Conservation (phyloP, 495 filamentous ascomycete species). For the Daldinia grandis region DNA sequence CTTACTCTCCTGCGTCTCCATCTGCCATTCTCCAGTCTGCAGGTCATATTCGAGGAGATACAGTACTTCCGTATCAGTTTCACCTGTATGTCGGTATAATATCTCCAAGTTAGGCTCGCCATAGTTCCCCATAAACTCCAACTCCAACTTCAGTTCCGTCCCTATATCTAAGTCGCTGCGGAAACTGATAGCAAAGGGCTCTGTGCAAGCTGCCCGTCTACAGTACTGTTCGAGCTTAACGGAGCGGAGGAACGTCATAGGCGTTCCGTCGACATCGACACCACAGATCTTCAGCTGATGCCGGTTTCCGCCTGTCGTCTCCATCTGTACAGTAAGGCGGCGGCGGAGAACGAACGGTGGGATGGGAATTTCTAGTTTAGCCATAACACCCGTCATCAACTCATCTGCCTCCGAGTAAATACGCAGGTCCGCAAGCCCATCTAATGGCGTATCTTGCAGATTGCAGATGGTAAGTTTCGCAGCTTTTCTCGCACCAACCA, state of each 20-base stretch:
- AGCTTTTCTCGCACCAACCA: constrained; percentile 40
- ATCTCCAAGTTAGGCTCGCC: constrained; percentile 52
- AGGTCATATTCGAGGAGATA: constrained; percentile 55
- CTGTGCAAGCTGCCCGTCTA: constrained; percentile 44
- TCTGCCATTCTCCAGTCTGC: constrained; percentile 49
- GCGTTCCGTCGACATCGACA: constrained; percentile 55
- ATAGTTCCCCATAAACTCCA: constrained; percentile 60
- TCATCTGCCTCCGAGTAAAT: constrained; percentile 50
- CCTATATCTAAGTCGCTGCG: constrained; percentile 42
- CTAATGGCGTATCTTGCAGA: constrained; percentile 54
- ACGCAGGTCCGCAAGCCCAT: constrained; percentile 44
- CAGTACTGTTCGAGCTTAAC: constrained; percentile 47
- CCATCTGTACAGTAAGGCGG: constrained; percentile 43
- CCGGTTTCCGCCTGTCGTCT: constrained; percentile 28
- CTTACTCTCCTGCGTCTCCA: not conserved
- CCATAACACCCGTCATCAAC: constrained; percentile 52
- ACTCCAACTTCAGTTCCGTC: constrained; percentile 44
- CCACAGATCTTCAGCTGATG: constrained; percentile 45
- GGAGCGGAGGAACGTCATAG: constrained; percentile 52
- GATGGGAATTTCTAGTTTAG: constrained; percentile 48
- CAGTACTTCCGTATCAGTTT: constrained; percentile 17
- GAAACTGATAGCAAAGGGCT: constrained; percentile 53
- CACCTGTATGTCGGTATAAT: constrained; percentile 24
- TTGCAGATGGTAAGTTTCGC: constrained; percentile 56
- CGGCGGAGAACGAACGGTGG: constrained; percentile 49